phyloP scores from a whole-genome alignment of 495 filamentous ascomycete species.

The Penicilliopsis zonata region DNA sequence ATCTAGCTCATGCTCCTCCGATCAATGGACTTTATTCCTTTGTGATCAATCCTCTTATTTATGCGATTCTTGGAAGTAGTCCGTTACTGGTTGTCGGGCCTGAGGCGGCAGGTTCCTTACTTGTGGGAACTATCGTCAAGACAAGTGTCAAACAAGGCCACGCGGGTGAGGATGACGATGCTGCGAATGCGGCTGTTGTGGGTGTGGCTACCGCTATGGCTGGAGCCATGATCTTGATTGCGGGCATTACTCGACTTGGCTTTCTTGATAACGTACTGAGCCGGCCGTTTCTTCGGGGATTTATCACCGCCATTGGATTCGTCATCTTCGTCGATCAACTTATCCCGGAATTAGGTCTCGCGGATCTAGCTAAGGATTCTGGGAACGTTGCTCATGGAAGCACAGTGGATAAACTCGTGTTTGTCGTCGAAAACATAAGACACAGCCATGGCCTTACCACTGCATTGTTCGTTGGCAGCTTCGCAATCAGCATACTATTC shows the following conservation, averaged over 20 bases:
- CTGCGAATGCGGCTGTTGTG: slow-evolving; percentile 66
- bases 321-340: slow-evolving; percentile 94
- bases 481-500: slow-evolving; percentile 79
- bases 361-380: slow-evolving; percentile 40
- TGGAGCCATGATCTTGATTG: slow-evolving; percentile 73
- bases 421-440: slow-evolving; percentile 54
- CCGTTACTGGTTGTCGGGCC: slow-evolving; percentile 92
- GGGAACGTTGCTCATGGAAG: slow-evolving; percentile 63
- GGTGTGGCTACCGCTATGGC: slow-evolving; percentile 84
- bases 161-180: slow-evolving; percentile 57
- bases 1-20: slow-evolving; percentile 84
- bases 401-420: slow-evolving; percentile 71
- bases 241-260: slow-evolving; percentile 74
- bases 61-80: slow-evolving; percentile 82
- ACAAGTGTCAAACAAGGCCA: slow-evolving; percentile 55
- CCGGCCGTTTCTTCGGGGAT: slow-evolving; percentile 82
- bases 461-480: slow-evolving; percentile 64
- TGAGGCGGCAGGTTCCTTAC: slow-evolving; percentile 83
- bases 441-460: slow-evolving; percentile 63
- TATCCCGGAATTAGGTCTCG: slow-evolving; percentile 77
- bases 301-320: slow-evolving; percentile 92
- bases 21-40: slow-evolving; percentile 96
- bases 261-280: slow-evolving; percentile 93
- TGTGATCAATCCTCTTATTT: slow-evolving; percentile 80
- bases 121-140: slow-evolving; percentile 79